Conservation (phyloP, 1,139 yeast genomes). For the Yamadazyma atlantica region DNA sequence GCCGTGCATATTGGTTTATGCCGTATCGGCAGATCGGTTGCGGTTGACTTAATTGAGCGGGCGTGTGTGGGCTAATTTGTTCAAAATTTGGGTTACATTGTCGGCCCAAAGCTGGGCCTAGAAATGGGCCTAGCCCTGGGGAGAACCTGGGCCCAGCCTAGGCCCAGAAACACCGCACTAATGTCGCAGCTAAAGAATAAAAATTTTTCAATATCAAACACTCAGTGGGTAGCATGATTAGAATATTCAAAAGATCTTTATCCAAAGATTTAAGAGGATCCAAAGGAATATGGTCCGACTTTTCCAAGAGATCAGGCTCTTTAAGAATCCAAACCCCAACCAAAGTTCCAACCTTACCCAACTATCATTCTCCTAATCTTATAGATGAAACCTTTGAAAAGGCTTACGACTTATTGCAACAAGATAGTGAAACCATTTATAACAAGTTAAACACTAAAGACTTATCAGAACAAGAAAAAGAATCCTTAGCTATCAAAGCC, state of each 20-base stretch:
- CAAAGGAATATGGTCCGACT: slow-evolving; percentile 50
- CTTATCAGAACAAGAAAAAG: slow-evolving; percentile 16
- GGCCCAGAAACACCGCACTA: too few species aligned
- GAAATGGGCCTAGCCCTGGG: too few species aligned
- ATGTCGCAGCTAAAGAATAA: neutral
- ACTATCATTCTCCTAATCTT: slow-evolving; percentile 65
- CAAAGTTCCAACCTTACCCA: slow-evolving; percentile 12
- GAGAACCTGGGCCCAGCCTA: too few species aligned
- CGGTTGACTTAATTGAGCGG: too few species aligned
- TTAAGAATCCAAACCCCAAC: slow-evolving; percentile 19
- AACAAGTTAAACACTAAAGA: slow-evolving; percentile 14
- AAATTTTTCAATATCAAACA: slow-evolving; percentile 3
- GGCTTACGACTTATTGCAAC: slow-evolving; percentile 62
- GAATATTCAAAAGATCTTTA: slow-evolving; percentile 13
- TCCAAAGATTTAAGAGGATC: slow-evolving; percentile 9
- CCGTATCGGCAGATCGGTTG: too few species aligned
- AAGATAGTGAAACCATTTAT: slow-evolving; percentile 31
- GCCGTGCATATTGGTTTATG: too few species aligned
- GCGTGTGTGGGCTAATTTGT: too few species aligned
- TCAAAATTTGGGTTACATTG: too few species aligned
- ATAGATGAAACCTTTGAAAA: slow-evolving; percentile 70
- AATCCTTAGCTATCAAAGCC: slow-evolving; percentile 38
- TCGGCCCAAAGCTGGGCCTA: too few species aligned
- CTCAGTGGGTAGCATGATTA: slow-evolving; percentile 10
- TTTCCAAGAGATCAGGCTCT: slow-evolving; percentile 39